phyloP scores from a whole-genome alignment of 305 asterid genomes.

The Striga hermonthica region DNA sequence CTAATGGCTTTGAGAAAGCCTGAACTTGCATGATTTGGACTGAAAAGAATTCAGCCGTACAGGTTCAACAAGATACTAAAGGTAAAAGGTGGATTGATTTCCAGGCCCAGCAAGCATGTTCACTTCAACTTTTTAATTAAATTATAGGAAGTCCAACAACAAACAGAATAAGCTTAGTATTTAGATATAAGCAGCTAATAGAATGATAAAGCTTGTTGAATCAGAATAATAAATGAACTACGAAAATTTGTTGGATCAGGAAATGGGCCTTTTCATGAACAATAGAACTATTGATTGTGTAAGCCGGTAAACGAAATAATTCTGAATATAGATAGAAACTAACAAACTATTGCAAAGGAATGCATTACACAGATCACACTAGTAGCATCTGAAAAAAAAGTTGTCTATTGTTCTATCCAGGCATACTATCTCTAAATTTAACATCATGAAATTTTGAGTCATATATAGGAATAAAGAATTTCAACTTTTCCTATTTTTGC shows the following conservation, averaged over 20 bases:
- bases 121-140: constrained; percentile 17
- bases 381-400: too few relatives aligned
- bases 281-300: too few relatives aligned
- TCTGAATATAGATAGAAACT: too few relatives aligned
- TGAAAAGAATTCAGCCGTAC: neutral
- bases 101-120: constrained; percentile 4
- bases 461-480: neutral
- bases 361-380: too few relatives aligned
- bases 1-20: too few relatives aligned
- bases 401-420: neutral
- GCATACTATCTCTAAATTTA: constrained; percentile 3
- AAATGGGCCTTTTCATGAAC: too few relatives aligned
- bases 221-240: neutral
- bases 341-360: too few relatives aligned
- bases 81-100: neutral
- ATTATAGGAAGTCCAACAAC: neutral
- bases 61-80: neutral
- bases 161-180: constrained; percentile 1
- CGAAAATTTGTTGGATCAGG: too few relatives aligned
- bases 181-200: neutral
- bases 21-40: too few relatives aligned
- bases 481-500: neutral
- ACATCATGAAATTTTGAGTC: constrained; percentile 5
- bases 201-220: neutral
- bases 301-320: too few relatives aligned